These are phyloP conservation scores for Cyclocybe aegerita DNA, from an alignment of 768 basidiomycete genomes.

Conservation along the genomic window DNA sequence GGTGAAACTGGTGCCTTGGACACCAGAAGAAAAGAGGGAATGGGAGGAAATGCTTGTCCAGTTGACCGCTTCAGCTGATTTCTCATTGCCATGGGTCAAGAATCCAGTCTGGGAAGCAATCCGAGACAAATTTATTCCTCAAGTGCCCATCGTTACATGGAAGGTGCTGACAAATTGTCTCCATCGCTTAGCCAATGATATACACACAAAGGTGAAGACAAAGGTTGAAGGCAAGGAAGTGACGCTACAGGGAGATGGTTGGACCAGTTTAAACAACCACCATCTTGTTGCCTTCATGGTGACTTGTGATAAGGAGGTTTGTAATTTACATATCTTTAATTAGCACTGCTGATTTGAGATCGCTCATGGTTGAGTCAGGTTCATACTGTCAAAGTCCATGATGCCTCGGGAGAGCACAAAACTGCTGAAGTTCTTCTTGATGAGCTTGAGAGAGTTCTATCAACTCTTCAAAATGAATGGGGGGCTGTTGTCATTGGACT, in stretches of 20 bases:
- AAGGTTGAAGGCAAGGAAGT: constrained; percentile 11
- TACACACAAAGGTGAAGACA: neutral
- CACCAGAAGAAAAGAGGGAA: constrained; percentile 3
- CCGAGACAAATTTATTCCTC: constrained; percentile 28
- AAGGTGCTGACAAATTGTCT: constrained; percentile 6
- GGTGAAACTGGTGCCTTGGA: neutral
- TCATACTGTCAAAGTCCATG: constrained; percentile 28
- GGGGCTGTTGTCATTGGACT: constrained; percentile 24
- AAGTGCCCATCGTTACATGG: constrained; percentile 18
- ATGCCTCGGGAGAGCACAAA: constrained; percentile 29
- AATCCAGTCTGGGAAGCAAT: constrained; percentile 32
- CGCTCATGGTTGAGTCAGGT: constrained; percentile 23
- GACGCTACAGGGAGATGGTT: constrained; percentile 35
- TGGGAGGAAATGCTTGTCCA: constrained; percentile 23
- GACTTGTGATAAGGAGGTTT: constrained; percentile 18
- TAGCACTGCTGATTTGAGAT: constrained; percentile 11
- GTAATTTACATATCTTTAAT: constrained; percentile 12
- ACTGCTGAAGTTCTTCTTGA: constrained; percentile 28
- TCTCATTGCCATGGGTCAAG: constrained; percentile 36
- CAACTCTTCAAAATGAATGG: constrained; percentile 20
- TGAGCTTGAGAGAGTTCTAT: constrained; percentile 14
- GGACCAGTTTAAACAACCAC: constrained; percentile 30
- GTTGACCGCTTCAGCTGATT: constrained; percentile 30
- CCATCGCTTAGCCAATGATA: neutral
- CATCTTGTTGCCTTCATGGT: constrained; percentile 35